phyloP scores from a whole-genome alignment of 345 rosid species.

The Rhodamnia rubescens region DNA sequence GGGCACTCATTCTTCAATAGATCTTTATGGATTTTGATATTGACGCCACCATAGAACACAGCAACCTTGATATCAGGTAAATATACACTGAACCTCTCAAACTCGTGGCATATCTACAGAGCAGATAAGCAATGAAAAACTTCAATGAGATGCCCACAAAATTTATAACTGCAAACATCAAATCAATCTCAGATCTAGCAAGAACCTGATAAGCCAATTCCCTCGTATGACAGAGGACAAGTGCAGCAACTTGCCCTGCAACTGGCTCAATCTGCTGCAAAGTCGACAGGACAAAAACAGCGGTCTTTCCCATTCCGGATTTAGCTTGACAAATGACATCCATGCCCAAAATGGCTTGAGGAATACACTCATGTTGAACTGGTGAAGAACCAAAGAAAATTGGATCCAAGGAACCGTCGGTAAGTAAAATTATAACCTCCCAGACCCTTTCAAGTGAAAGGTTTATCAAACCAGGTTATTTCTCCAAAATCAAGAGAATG shows the following conservation, averaged over 20 bases:
- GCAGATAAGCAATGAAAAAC: not conserved
- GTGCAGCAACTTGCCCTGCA: conserved; percentile 96
- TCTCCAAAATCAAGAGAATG: conserved; percentile 31
- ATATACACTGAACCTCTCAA: conserved; percentile 92
- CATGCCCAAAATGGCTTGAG: conserved; percentile 98
- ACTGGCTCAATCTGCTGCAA: conserved; percentile 91
- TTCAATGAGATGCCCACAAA: not conserved
- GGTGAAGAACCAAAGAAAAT: conserved; percentile 68
- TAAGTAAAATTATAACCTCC: conserved; percentile 68
- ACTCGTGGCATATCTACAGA: conserved; percentile 84
- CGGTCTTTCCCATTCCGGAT: conserved; percentile 99
- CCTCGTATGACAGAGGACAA: conserved; percentile 88
- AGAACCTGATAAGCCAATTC: conserved; percentile 93
- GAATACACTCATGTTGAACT: conserved; percentile 99
- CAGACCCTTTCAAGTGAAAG: conserved; percentile 50
- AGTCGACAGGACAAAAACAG: conserved; percentile 84
- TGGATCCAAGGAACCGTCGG: conserved; percentile 56
- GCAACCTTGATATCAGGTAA: conserved; percentile 86
- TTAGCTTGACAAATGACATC: conserved; percentile 99
- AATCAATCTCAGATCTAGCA: not conserved
- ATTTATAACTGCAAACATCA: not conserved
- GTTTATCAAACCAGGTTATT: conserved; percentile 42
- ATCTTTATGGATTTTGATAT: conserved; percentile 82
- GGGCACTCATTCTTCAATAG: conserved; percentile 96
- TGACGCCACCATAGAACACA: conserved; percentile 95